Percentiles rank a stretch among this genome's conserved stretches.
These are phyloP conservation scores for Botrytis fragariae DNA, from an alignment of 2,329 filamentous ascomycete genomes.

Conservation along the genomic window DNA sequence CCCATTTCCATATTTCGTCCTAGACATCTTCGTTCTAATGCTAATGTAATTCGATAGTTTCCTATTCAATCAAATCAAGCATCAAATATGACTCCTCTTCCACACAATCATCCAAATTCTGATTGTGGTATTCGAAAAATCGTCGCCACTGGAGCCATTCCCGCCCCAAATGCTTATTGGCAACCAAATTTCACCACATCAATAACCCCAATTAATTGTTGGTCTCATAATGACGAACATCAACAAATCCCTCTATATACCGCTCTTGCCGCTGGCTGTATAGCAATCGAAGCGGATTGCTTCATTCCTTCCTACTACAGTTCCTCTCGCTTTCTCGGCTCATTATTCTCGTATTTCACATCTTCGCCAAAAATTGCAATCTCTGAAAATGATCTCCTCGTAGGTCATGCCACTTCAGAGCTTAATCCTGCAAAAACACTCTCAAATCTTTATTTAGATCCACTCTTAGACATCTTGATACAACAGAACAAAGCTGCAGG, in stretches of 20 bases:
- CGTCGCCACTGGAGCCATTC: neutral
- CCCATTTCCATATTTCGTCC: neutral
- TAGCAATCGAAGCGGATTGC: conserved; percentile 55
- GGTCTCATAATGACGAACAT: conserved; percentile 59
- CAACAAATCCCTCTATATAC: conserved; percentile 46
- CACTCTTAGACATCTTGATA: conserved; percentile 54
- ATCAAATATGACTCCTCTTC: neutral
- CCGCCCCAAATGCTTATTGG: neutral
- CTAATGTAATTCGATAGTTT: neutral
- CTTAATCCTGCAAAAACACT: conserved; percentile 54
- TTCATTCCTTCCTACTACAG: neutral
- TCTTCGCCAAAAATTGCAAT: neutral
- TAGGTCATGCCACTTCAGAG: conserved; percentile 54
- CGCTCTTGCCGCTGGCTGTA: conserved; percentile 56
- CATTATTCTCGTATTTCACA: neutral
- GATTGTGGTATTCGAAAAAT: neutral
- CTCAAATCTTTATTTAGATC: conserved; percentile 56
- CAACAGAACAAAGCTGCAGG: conserved; percentile 44
- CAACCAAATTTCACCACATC: conserved; percentile 13
- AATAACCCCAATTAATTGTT: conserved; percentile 15
- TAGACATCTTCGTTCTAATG: neutral
- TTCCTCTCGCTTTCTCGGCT: neutral
- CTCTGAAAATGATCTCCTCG: conserved; percentile 43
- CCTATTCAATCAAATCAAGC: neutral
- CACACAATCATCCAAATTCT: neutral